phyloP scores from a whole-genome alignment of 257 asterid species.

The Petunia secreta region DNA sequence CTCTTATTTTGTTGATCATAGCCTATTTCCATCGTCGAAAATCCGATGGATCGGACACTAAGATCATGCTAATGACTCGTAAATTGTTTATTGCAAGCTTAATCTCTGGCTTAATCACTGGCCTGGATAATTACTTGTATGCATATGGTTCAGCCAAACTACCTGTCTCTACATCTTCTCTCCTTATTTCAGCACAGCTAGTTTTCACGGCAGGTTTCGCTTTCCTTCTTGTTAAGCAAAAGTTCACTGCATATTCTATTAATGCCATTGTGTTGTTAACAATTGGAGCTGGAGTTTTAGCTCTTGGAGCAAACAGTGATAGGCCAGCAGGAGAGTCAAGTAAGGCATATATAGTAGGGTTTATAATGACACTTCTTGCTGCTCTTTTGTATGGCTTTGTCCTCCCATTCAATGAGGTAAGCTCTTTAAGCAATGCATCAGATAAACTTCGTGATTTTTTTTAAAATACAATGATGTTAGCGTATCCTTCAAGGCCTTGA shows the following conservation, averaged over 20 bases:
- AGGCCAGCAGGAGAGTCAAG: slow-evolving; percentile 32
- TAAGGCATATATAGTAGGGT: slow-evolving; percentile 27
- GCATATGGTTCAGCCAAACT: slow-evolving; percentile 20
- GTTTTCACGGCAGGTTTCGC: slow-evolving; percentile 37
- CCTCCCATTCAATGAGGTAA: slow-evolving; percentile 29
- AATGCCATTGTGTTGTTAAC: slow-evolving; percentile 31
- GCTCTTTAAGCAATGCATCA: no score
- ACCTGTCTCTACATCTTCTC: slow-evolving; percentile 33
- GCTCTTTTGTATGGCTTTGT: slow-evolving; percentile 30
- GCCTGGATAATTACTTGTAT: slow-evolving; percentile 20
- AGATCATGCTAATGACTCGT: slow-evolving; percentile 23
- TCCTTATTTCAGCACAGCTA: slow-evolving; percentile 23
- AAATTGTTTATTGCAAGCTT: neutral
- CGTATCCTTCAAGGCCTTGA: no score
- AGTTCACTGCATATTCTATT: slow-evolving; percentile 28
- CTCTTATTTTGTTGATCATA: slow-evolving; percentile 24
- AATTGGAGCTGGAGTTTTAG: slow-evolving; percentile 28
- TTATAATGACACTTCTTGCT: slow-evolving; percentile 27
- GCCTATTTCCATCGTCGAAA: slow-evolving; percentile 28
- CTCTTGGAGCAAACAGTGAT: slow-evolving; percentile 28
- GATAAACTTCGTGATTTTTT: no score
- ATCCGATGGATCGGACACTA: neutral
- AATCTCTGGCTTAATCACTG: slow-evolving; percentile 26
- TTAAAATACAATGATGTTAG: no score
- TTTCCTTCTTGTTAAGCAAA: slow-evolving; percentile 35